Base-by-base conservation (phyloP, 257 asterid species). In the Petrea volubilis region DNA sequence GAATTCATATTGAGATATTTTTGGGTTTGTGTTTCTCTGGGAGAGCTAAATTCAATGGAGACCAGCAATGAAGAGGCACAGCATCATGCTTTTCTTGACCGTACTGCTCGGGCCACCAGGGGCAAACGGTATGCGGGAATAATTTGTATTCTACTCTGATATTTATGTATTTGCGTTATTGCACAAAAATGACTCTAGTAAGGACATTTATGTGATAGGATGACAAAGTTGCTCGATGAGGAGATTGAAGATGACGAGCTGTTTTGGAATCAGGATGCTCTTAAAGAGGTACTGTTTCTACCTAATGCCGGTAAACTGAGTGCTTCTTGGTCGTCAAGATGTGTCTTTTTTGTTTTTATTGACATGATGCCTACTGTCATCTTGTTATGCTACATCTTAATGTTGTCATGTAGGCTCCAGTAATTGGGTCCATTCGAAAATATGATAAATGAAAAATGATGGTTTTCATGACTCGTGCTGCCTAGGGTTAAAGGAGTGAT, bases 191-290 rank as follows among this genome's bases (percentile, higher is more conserved):
- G 77, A 67, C 56, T 38, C 75, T 28, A 33, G 9, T 47, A 70
- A 49, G n/a, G n/a, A n/a, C n/a, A n/a, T n/a, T 72, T 64, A 17
- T 73, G 65, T 74, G 51, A 17, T 77, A 90, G 98, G 83, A 87
- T 94, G 99, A 94, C 96, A 34, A 88, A 75, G 77, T 77, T 94
- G 87, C 85, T 94, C 59, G 95, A 91, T 74, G 97, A 88, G 3
- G 97, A 94, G 85, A 0, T 76, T 53, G 99, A 94, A 78, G 99
- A 94, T 56, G 97, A 94, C 34, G 97, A 94, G 70, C 74, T 65
- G 25, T 94, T 94, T 64, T 94, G 99, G 99, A 94, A 86, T 73
- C 99, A 94, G 77, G 99, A 94, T 21, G 99, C 99, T 57, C 96
- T 94, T 60, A 88, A 89, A 79, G 99, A 94, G 83, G 98, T 94